Evolutionary conservation across 352 stramenopile species (phyloP).

Genomic region (Phytophthora pisi): DNA sequence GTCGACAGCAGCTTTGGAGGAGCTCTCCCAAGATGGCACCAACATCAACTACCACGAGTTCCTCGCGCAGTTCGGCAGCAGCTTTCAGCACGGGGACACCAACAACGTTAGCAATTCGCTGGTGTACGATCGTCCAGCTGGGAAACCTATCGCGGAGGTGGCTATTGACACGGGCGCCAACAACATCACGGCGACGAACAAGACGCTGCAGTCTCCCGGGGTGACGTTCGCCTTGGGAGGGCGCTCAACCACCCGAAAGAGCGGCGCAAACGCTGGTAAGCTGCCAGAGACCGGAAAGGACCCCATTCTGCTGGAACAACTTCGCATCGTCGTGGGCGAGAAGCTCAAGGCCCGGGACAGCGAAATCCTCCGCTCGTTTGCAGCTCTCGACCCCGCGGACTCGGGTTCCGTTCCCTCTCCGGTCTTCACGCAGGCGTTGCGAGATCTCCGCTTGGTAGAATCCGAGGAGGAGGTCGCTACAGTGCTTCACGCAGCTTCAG

Average conservation of each 20-base stretch:
- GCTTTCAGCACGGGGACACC: conserved; percentile 69
- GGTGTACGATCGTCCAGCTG: conserved; percentile 38
- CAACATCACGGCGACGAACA: conserved; percentile 31
- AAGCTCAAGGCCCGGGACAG: conserved; percentile 44
- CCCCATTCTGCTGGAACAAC: conserved; percentile 53
- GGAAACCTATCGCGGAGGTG: conserved; percentile 24
- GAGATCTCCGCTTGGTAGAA: conserved; percentile 53
- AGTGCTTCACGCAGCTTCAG: conserved; percentile 11
- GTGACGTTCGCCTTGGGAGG: conserved; percentile 42
- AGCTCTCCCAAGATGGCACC: conserved; percentile 29
- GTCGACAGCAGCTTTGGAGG: conserved; percentile 27
- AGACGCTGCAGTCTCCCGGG: conserved; percentile 60
- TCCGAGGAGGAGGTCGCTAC: conserved; percentile 42
- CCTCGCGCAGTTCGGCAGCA: conserved; percentile 60
- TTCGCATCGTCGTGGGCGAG: conserved; percentile 68
- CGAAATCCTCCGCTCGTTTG: conserved; percentile 59
- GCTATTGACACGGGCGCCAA: conserved; percentile 21
- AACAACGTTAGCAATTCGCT: conserved; percentile 74
- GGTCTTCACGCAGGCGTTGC: conserved; percentile 60
- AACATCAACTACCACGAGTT: conserved; percentile 76
- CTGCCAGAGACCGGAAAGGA: conserved; percentile 22
- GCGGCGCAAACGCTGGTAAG: conserved; percentile 22
- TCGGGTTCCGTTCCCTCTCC: conserved; percentile 47
- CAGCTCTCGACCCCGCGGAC: conserved; percentile 46
- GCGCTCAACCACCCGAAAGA: conserved; percentile 13